Percentiles rank a stretch among this genome's conserved stretches.
Evolutionary conservation across 179 eudicot genomes (phyloP).

Genomic region (Spinacia oleracea): DNA sequence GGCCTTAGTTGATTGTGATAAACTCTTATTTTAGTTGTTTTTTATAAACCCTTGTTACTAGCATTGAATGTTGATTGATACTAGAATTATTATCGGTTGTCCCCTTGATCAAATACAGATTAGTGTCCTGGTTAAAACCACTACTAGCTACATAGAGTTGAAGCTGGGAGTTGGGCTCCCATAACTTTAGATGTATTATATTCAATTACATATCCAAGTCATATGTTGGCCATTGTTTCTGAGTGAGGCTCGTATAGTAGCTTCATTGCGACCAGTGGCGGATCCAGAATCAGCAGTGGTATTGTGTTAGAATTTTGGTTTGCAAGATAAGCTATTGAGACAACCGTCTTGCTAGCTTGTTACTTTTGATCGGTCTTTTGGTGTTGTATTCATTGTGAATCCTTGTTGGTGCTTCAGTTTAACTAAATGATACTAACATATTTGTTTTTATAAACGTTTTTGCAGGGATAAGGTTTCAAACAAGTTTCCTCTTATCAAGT

Average conservation of each 20-base stretch:
- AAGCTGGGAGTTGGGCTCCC: neutral
- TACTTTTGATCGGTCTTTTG: neutral
- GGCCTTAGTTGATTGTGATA: too few species aligned
- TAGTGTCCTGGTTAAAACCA: too few species aligned
- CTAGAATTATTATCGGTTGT: neutral
- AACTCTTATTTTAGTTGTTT: too few species aligned
- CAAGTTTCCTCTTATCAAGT: slow-evolving; percentile 22
- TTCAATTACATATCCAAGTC: neutral
- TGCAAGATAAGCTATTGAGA: neutral
- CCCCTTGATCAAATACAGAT: too few species aligned
- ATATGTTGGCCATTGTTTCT: neutral
- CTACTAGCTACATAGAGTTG: too few species aligned
- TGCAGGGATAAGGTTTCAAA: slow-evolving; percentile 21
- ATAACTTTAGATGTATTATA: neutral
- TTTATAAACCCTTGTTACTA: too few species aligned
- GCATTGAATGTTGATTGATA: neutral
- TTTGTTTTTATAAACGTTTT: neutral
- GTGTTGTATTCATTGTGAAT: neutral
- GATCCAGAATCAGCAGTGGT: too few species aligned
- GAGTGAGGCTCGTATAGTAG: neutral
- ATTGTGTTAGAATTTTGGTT: too few species aligned
- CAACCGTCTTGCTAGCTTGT: neutral
- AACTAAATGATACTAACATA: too few species aligned
- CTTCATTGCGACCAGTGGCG: neutral
- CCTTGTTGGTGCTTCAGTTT: neutral